phyloP scores from a whole-genome alignment of 1,139 yeast genomes.

The Geotrichum histeridarum region DNA sequence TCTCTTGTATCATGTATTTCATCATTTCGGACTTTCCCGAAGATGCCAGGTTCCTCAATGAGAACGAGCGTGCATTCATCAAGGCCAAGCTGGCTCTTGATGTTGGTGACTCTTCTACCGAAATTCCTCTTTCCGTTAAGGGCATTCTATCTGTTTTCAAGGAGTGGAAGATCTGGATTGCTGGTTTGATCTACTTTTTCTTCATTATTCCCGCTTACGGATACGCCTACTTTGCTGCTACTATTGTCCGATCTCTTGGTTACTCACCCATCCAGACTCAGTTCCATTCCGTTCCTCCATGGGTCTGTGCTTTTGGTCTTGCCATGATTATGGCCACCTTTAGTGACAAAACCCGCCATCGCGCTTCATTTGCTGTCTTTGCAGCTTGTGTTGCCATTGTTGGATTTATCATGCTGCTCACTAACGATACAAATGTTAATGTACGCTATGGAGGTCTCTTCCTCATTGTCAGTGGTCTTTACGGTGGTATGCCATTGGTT shows the following conservation, averaged over 20 bases:
- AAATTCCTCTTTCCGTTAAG: slow-evolving; percentile 30
- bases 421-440: slow-evolving; percentile 31
- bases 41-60: slow-evolving; percentile 46
- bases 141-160: slow-evolving; percentile 36
- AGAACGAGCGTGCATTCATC: slow-evolving; percentile 41
- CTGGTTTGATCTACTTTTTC: slow-evolving; percentile 59
- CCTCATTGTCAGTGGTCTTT: slow-evolving; percentile 59
- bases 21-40: slow-evolving; percentile 71
- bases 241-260: slow-evolving; percentile 55
- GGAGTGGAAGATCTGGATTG: slow-evolving; percentile 48
- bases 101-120: slow-evolving; percentile 40
- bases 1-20: slow-evolving; percentile 58
- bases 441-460: slow-evolving; percentile 69
- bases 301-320: slow-evolving; percentile 59
- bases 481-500: slow-evolving; percentile 67
- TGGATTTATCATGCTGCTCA: slow-evolving; percentile 53
- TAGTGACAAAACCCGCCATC: slow-evolving; percentile 43
- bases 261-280: slow-evolving; percentile 61
- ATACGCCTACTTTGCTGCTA: slow-evolving; percentile 65
- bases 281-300: slow-evolving; percentile 65
- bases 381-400: slow-evolving; percentile 45
- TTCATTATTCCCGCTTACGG: slow-evolving; percentile 64
- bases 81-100: slow-evolving; percentile 44
- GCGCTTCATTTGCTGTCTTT: slow-evolving; percentile 48
- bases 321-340: slow-evolving; percentile 45